phyloP scores from a whole-genome alignment of 768 basidiomycete species.

The Lactifluus echinatus region DNA sequence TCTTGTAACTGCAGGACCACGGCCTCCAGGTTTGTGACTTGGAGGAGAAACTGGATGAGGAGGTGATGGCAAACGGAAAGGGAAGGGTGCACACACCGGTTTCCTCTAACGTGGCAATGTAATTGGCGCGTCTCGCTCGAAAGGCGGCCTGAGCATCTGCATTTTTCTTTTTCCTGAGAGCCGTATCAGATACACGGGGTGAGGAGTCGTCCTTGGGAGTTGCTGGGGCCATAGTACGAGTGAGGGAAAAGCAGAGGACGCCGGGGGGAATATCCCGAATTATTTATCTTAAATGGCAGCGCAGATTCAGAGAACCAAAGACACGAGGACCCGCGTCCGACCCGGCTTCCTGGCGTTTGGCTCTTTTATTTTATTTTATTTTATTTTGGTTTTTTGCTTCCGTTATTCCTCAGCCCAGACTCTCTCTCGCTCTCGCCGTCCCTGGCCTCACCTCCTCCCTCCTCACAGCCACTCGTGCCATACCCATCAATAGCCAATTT shows the following conservation, averaged over 20 bases:
- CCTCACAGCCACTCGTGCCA: not conserved
- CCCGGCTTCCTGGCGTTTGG: not conserved
- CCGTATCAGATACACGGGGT: slow-evolving; percentile 52
- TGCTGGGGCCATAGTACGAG: slow-evolving; percentile 25
- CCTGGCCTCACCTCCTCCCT: slow-evolving; percentile 9
- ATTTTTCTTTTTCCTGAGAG: slow-evolving; percentile 80
- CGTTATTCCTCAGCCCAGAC: slow-evolving; percentile 1
- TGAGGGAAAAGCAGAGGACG: slow-evolving; percentile 20
- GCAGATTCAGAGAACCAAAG: slow-evolving; percentile 56
- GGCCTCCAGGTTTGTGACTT: slow-evolving; percentile 77
- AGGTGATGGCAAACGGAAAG: slow-evolving; percentile 5
- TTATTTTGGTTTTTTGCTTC: slow-evolving; percentile 10
- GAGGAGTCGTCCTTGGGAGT: slow-evolving; percentile 29
- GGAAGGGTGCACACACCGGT: slow-evolving; percentile 37
- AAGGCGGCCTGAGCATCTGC: slow-evolving; percentile 86
- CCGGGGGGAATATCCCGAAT: slow-evolving; percentile 21
- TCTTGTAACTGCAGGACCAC: slow-evolving; percentile 80
- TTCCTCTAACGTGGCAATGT: slow-evolving; percentile 81
- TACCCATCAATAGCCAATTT: not conserved
- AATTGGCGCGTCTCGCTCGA: slow-evolving; percentile 71
- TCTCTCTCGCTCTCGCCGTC: no score
- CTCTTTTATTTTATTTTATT: slow-evolving; percentile 3
- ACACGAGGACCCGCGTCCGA: slow-evolving; percentile 48
- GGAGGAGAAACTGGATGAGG: slow-evolving; percentile 12
- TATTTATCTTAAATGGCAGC: slow-evolving; percentile 32